Evolutionary conservation across 2,329 filamentous ascomycete species (phyloP), one percentile per base, ranked within the genome.

Genomic region (Colletotrichum simmondsii): DNA sequence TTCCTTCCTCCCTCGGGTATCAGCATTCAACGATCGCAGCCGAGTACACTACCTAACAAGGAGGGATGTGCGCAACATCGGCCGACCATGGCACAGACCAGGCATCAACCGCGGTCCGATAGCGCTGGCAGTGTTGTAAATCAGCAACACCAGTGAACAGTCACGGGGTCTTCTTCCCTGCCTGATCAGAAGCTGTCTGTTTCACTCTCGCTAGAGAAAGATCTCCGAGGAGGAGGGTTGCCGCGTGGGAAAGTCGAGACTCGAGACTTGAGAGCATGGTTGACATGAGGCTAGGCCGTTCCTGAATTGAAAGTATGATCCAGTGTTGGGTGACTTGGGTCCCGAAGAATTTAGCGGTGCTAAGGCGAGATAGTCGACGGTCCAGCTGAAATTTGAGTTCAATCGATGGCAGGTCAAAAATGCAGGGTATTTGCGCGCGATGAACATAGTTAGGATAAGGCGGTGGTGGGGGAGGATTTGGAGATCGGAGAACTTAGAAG

Each of bases 301-400:
- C n/a, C n/a, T 24, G 28, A n/a, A 24, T 26, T 16, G 11, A 16
- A 12, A 49, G 42, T 49, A 28, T 42, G 35, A 2, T 16, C 35
- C 12, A 37, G 35, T n/a, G 24, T 46, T 59, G n/a, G 42, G 42
- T 11, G 16, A 49, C 7, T 49, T 22, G 53, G 53, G 46, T 59
- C 30, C 24, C 58, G 22, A 54, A 16, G 35, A 42, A 52, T 53
- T 32, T 64, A 32, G 22, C 24, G 42, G 42, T 26, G 22, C 65
- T 22, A 59, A 19, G 42, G 19, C 16, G 42, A n/a, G 42, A 49
- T n/a, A 49, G 37, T 46, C 19, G 26, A 37, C 26, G 24, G 24
- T 52, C 42, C 46, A 35, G 49, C 52, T 49, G 60, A 42, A 49
- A 57, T 54, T 71, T 71, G 64, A 37, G 22, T 60, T 57, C 42